Base-by-base conservation (phyloP, 2,329 filamentous ascomycete genomes). In the Lecanicillium sp. region DNA sequence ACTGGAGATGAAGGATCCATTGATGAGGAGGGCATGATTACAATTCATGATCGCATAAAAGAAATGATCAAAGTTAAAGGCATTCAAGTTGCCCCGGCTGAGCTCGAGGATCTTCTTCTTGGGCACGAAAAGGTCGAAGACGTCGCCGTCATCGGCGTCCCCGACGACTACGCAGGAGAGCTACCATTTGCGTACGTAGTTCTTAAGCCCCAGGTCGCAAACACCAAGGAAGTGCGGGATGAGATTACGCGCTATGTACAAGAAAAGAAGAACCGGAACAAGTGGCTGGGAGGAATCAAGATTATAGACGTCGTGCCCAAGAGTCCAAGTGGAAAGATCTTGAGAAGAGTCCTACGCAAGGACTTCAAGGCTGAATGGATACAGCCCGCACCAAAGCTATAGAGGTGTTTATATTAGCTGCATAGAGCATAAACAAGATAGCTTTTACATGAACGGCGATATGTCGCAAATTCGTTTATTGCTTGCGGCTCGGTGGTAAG, bases 1-100 rank as follows among this genome's bases (percentile, higher is more conserved):
- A 92, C 87, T 0, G 87, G 87, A 9, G 87, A 94, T 50, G 83
- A 89, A 53, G 85, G 81, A 1, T 66, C 87, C 3, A 64, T 89
- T 15, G 69, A 71, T 2, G 84, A 83, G 2, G 64, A 79, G 44
- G 84, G 90, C 56, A 86, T 92, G 52, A 54, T 92, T 33, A 81
- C 83, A 55, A 84, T 94, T 42, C 80, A 85, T 3, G 87, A 92
- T 54, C 76, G 87, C 22, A 49, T 64, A 36, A 66, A 68, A 50
- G 68, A 71, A 51, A 49, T 71, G 40, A 71, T 71, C 53, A 71
- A 71, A 50, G 61, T 65, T 25, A 62, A 87, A 77, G 86, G 84
- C 41, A 68, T 82, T 43, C 86, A 92, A 77, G 86, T 92, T 17
- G 84, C 86, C 1, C 86, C 86, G 0, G 86, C 86, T 2, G 86